These are phyloP conservation scores for Herpetomonas samuelpessoai DNA, from an alignment of 208 protist genomes.

Conservation along the genomic window DNA sequence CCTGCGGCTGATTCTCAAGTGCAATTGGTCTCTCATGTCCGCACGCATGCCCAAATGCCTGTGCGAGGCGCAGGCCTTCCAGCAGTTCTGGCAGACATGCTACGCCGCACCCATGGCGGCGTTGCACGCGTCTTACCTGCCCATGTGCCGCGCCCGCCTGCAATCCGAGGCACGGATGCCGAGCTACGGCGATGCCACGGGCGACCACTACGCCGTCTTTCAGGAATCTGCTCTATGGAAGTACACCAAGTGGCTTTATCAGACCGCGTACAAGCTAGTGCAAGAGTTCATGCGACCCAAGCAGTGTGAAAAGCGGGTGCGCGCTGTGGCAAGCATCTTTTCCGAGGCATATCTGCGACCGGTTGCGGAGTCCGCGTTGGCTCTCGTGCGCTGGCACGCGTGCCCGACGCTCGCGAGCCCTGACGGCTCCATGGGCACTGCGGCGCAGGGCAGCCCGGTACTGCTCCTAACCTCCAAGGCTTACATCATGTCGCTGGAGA, in stretches of 20 bases:
- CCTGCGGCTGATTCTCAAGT: conserved; percentile 73
- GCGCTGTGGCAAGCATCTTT: conserved; percentile 54
- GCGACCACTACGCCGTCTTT: conserved; percentile 60
- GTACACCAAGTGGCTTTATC: conserved; percentile 59
- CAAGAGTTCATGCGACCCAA: conserved; percentile 66
- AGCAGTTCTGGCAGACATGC: conserved; percentile 45
- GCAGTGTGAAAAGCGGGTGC: conserved; percentile 53
- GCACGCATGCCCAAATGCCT: conserved; percentile 61
- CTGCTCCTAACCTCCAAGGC: conserved; percentile 76
- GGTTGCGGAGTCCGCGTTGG: conserved; percentile 45
- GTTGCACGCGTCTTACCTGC: conserved; percentile 37
- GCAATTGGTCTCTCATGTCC: conserved; percentile 45
- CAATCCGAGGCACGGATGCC: conserved; percentile 15
- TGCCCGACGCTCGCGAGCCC: conserved; percentile 23
- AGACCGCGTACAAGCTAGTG: conserved; percentile 45
- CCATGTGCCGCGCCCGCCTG: conserved; percentile 36
- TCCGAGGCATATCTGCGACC: conserved; percentile 25
- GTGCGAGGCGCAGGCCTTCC: conserved; percentile 49
- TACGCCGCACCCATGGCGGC: conserved; percentile 32
- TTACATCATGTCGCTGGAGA: conserved; percentile 81
- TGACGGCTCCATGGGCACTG: too few relatives aligned
- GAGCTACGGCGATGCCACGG: conserved; percentile 12
- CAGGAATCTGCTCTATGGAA: conserved; percentile 57
- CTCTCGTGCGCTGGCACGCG: conserved; percentile 77
- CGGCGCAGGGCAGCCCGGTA: too few relatives aligned